A percentile compares a stretch with the other conserved stretches of the same genome.
These are phyloP conservation scores for Conticribra guillardii DNA, from an alignment of 108 stramenopile species.

Conservation along the genomic window DNA sequence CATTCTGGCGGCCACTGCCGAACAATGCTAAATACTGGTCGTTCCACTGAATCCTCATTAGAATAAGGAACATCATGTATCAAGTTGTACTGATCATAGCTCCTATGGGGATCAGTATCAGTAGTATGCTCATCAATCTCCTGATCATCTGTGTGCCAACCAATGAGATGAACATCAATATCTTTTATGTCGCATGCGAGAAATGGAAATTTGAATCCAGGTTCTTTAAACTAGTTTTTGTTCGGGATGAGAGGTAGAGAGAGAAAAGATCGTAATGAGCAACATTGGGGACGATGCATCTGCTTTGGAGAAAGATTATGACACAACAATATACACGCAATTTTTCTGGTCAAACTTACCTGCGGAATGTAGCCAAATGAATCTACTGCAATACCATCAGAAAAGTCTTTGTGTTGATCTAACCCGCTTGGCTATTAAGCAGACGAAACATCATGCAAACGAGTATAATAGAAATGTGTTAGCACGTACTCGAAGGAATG, in stretches of 20 bases:
- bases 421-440: slow-evolving; percentile 39
- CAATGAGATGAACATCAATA: slow-evolving; percentile 53
- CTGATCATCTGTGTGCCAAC: slow-evolving; percentile 33
- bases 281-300: neutral
- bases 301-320: neutral
- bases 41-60: neutral
- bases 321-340: neutral
- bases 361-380: slow-evolving; percentile 54
- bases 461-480: no score
- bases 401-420: slow-evolving; percentile 62
- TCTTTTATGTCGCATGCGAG: slow-evolving; percentile 56
- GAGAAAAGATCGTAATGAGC: neutral
- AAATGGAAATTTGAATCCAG: slow-evolving; percentile 50
- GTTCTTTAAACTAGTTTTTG: neutral
- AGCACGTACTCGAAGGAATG: no score
- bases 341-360: slow-evolving; percentile 18
- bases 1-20: slow-evolving; percentile 29
- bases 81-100: slow-evolving; percentile 58
- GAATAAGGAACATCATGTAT: slow-evolving; percentile 61
- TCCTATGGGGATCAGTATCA: slow-evolving; percentile 29
- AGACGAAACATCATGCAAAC: no score
- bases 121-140: neutral
- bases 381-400: slow-evolving; percentile 44
- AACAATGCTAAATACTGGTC: slow-evolving; percentile 60
- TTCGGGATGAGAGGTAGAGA: no score